These are phyloP conservation scores for Teratosphaeria nubilosa DNA, from an alignment of 2,329 filamentous ascomycete genomes.

Conservation along the genomic window DNA sequence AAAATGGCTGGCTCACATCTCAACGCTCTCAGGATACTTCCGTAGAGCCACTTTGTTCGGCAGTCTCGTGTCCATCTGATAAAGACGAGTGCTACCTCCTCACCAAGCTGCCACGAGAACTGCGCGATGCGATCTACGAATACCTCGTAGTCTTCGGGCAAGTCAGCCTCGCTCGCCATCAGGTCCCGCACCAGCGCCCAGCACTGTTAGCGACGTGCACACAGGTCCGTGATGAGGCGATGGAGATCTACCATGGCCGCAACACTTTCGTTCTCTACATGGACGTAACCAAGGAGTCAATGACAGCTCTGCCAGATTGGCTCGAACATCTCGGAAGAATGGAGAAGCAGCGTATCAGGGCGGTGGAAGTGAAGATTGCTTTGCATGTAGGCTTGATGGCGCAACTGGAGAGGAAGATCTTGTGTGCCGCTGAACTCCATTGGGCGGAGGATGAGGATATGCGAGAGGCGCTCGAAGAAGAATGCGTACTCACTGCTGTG, in stretches of 20 bases:
- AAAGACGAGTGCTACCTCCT: neutral
- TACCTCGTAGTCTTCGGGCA: slow-evolving; percentile 1
- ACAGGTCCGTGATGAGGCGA: neutral
- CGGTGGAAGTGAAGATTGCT: neutral
- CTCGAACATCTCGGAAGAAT: neutral
- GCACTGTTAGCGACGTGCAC: neutral
- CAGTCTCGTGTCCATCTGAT: no score
- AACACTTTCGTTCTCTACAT: slow-evolving; percentile 1
- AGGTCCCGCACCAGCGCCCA: no score
- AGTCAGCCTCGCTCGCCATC: no score
- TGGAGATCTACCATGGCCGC: slow-evolving; percentile 2
- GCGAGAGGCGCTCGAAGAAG: neutral
- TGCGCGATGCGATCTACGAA: neutral
- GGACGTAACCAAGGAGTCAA: neutral
- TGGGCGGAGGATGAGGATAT: neutral
- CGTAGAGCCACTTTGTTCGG: no score
- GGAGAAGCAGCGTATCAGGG: neutral
- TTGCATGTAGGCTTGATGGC: neutral
- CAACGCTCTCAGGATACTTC: no score
- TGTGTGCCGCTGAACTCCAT: neutral
- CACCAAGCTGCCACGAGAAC: neutral
- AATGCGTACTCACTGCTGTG: neutral
- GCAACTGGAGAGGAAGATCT: neutral
- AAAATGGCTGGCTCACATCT: neutral
- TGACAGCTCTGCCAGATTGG: neutral